A percentile compares a stretch with the other conserved stretches of the same genome.
These are phyloP conservation scores for Luvunga scandens DNA, from an alignment of 345 rosid species.

Conservation along the genomic window DNA sequence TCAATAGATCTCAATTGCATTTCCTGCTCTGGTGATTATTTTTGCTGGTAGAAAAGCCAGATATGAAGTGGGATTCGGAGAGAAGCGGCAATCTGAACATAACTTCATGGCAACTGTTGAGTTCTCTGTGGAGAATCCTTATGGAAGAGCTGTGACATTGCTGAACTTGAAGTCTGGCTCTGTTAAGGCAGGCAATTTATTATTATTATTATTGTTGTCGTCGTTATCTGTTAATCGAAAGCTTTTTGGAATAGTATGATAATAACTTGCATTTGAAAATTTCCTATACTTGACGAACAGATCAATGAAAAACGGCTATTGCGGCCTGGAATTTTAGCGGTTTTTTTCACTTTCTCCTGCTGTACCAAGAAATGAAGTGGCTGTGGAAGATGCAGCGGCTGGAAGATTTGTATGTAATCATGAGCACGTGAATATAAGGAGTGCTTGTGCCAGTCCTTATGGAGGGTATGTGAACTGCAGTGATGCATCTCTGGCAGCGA, in stretches of 20 bases:
- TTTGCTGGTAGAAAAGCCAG: constrained; percentile 21
- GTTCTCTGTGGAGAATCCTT: constrained; percentile 20
- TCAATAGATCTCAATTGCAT: not conserved
- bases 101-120: constrained; percentile 16
- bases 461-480: not conserved
- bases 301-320: constrained; percentile 26
- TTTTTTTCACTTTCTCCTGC: constrained; percentile 4
- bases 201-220: too few species aligned
- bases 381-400: not conserved
- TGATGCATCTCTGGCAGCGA: not conserved
- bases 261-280: not conserved
- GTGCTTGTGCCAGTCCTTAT: not conserved
- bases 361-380: not conserved
- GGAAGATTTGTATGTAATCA: not conserved
- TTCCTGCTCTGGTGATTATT: constrained; percentile 12
- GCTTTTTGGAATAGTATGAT: not conserved
- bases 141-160: constrained; percentile 22
- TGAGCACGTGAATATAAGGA: not conserved
- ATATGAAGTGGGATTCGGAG: constrained; percentile 3
- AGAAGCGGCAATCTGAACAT: constrained; percentile 1
- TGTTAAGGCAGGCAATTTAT: constrained; percentile 1
- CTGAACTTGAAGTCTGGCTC: constrained; percentile 14
- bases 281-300: not conserved
- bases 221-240: not conserved
- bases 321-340: constrained; percentile 15